phyloP scores from a whole-genome alignment of 768 basidiomycete species.

The Epithele typhae region DNA sequence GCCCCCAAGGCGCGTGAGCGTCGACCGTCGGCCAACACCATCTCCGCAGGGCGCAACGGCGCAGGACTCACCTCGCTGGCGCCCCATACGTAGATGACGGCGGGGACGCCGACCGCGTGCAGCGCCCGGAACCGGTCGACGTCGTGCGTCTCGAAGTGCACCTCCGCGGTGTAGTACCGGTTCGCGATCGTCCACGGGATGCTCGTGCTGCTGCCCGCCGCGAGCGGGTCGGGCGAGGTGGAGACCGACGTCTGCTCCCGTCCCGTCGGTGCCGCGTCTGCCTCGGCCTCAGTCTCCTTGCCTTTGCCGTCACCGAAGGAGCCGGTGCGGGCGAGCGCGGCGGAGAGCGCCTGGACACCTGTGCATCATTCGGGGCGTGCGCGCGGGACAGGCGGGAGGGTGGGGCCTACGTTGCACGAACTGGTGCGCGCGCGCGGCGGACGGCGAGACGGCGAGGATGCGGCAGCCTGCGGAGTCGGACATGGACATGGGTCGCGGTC shows the following conservation, averaged over 20 bases:
- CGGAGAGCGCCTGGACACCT: constrained; percentile 24
- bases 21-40: too few species aligned
- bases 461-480: constrained; percentile 12
- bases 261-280: background rate
- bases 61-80: constrained; percentile 52
- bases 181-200: constrained; percentile 76
- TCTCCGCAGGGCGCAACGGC: too few species aligned
- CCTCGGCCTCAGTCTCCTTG: too few species aligned
- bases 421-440: constrained; percentile 18
- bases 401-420: constrained; percentile 27
- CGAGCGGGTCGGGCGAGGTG: constrained; percentile 3
- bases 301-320: background rate
- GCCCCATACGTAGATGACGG: constrained; percentile 70
- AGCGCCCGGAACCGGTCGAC: constrained; percentile 40
- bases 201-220: constrained; percentile 8
- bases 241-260: background rate
- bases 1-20: background rate
- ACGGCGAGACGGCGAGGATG: constrained; percentile 25
- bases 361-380: constrained; percentile 8
- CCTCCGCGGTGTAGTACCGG: constrained; percentile 76
- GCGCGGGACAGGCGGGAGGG: constrained; percentile 8
- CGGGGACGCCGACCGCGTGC: constrained; percentile 50
- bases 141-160: constrained; percentile 58
- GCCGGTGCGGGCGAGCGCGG: background rate
- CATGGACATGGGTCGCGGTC: constrained; percentile 21